A percentile compares a stretch with the other conserved stretches of the same genome.
These are phyloP conservation scores for Puccinia polysora DNA, from an alignment of 1,284 basidiomycete genomes.

Conservation along the genomic window DNA sequence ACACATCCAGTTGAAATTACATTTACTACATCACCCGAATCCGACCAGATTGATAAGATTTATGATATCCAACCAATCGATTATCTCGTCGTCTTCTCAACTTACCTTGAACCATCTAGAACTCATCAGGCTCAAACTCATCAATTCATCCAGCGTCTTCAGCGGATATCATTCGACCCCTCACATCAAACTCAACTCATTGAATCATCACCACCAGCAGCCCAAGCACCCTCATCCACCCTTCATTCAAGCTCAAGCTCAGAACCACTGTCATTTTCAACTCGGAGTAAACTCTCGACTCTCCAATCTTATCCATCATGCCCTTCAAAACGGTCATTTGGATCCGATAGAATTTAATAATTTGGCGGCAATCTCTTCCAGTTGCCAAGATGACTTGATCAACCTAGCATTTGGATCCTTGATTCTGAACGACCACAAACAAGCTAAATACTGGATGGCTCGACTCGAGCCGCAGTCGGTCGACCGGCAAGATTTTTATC, in stretches of 20 bases:
- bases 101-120: no score
- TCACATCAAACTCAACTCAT: no score
- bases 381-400: not conserved
- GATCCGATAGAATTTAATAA: not conserved
- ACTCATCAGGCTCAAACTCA: no score
- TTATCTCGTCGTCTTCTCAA: no score
- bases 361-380: not conserved
- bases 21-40: no score
- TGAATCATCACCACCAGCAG: no score
- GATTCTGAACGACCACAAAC: not conserved
- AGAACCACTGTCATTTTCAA: no score
- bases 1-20: no score
- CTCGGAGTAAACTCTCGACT: not conserved
- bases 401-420: not conserved
- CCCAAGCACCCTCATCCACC: not conserved
- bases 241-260: not conserved
- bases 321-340: constrained; percentile 8
- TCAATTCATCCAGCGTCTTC: no score
- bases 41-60: no score
- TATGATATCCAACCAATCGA: no score
- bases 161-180: no score
- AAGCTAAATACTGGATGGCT: not conserved
- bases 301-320: not conserved
- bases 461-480: not conserved
- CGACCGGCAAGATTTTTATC: not conserved